Evolutionary conservation across 2,329 filamentous ascomycete species (phyloP).

Genomic region (Volutella citrinella): DNA sequence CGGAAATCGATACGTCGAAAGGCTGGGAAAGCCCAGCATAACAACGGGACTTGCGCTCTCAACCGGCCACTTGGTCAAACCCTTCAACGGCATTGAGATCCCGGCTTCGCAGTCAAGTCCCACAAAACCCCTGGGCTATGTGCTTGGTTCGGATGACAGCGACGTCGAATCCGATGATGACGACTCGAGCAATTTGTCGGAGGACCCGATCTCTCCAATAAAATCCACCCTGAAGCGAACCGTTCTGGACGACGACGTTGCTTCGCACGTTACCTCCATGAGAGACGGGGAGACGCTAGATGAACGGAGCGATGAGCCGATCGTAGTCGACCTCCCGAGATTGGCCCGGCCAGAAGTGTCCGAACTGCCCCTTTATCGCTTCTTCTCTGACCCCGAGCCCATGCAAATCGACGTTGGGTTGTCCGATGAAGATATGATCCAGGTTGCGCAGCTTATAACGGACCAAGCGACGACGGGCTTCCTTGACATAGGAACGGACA

Average conservation of each 20-base stretch:
- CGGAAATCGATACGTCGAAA: constrained; percentile 46
- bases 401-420: constrained; percentile 42
- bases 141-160: constrained; percentile 46
- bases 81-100: constrained; percentile 24
- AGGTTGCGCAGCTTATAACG: constrained; percentile 67
- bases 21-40: constrained; percentile 42
- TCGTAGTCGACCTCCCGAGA: constrained; percentile 47
- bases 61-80: constrained; percentile 23
- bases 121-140: constrained; percentile 32
- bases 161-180: constrained; percentile 56
- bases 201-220: constrained; percentile 47
- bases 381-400: constrained; percentile 60
- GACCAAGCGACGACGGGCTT: constrained; percentile 62
- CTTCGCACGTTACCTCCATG: constrained; percentile 50
- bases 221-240: constrained; percentile 45
- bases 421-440: constrained; percentile 60
- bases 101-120: constrained; percentile 31
- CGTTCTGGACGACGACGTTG: constrained; percentile 48
- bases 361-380: constrained; percentile 50
- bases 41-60: constrained; percentile 27
- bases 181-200: constrained; percentile 48
- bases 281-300: constrained; percentile 47
- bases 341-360: constrained; percentile 45
- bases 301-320: constrained; percentile 41
- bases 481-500: constrained; percentile 32